Base-by-base conservation (phyloP, 108 stramenopile species). In the Skeletonema potamos region DNA sequence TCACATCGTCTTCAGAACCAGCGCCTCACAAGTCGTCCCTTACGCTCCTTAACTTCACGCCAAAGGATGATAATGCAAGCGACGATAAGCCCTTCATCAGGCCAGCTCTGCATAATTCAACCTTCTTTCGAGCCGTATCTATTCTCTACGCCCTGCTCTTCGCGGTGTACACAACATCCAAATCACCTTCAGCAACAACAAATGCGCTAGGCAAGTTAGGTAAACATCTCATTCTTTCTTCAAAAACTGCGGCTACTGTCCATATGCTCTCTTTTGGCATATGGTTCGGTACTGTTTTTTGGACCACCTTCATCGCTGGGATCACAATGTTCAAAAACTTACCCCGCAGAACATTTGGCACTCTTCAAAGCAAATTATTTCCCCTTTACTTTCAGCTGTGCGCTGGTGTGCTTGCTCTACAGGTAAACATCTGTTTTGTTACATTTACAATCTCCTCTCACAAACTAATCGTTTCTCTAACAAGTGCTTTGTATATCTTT, bases 251-350 rank as follows among this genome's bases (percentile, higher is more conserved):
- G 18, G 84, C 85, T 12, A 59, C 84, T 27, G 29, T 88, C 18
- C 89, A 90, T 57, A 34, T 88, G 7, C 79, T 90, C 24, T 82
- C 89, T 0, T 88, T 88, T 66, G 70, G 70, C n/a, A 86, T 86
- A 7, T 90, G 89, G 89, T 90, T 90, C 58, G 89, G 89, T 2
- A 83, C 84, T 13, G 83, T 78, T n/a, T 71, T 85, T 0, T 88
- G 88, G 68, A 88, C 87, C 13, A 90, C 91, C 4, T 94, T 94
- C 70, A 48, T 92, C 15, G 84, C 83, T 22, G 93, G 93, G 6
- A 86, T 94, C 46, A 84, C 84, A 33, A 92, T 92, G 91, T 89
- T 92, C 72, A 87, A 91, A 65, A 91, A 91, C 58, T 65, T 94
- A 17, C 93, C 93, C 1, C 61, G 89, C n/a, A 81, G 92, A 57